These are phyloP conservation scores for Vanderwaltozyma yarrowii DNA, from an alignment of 805 yeast genomes.

Conservation along the genomic window DNA sequence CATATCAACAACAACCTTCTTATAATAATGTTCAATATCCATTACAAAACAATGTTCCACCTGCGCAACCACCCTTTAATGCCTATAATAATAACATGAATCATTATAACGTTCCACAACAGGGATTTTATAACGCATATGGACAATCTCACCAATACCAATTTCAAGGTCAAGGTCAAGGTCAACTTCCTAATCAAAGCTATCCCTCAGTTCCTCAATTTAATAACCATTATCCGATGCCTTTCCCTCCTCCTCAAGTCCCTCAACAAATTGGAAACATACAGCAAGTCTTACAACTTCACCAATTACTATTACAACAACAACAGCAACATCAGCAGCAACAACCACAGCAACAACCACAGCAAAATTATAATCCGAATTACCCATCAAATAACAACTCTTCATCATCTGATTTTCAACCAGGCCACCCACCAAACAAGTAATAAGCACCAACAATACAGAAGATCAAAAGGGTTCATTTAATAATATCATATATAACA, in stretches of 20 bases:
- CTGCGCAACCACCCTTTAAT: neutral
- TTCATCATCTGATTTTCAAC: too few relatives aligned
- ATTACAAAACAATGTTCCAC: neutral
- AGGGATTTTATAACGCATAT: too few relatives aligned
- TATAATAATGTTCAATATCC: neutral
- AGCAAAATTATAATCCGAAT: too few relatives aligned
- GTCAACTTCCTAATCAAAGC: too few relatives aligned
- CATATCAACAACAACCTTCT: too few relatives aligned
- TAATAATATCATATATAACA: neutral
- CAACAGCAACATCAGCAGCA: conserved; percentile 14
- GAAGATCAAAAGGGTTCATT: neutral
- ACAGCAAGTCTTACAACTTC: conserved; percentile 18
- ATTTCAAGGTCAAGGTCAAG: too few relatives aligned
- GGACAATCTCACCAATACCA: too few relatives aligned
- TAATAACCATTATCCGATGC: conserved; percentile 4
- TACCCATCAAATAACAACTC: too few relatives aligned
- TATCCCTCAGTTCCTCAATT: conserved; percentile 1
- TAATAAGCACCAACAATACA: conserved; percentile 1
- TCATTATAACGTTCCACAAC: too few relatives aligned
- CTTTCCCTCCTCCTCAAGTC: too few relatives aligned
- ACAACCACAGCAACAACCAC: conserved; percentile 7
- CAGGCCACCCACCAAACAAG: conserved; percentile 5
- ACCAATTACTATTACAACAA: conserved; percentile 19
- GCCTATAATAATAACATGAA: conserved; percentile 6
- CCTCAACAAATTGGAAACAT: too few relatives aligned